Conservation (phyloP, 1,284 basidiomycete species). For the Sparassis latifolia region DNA sequence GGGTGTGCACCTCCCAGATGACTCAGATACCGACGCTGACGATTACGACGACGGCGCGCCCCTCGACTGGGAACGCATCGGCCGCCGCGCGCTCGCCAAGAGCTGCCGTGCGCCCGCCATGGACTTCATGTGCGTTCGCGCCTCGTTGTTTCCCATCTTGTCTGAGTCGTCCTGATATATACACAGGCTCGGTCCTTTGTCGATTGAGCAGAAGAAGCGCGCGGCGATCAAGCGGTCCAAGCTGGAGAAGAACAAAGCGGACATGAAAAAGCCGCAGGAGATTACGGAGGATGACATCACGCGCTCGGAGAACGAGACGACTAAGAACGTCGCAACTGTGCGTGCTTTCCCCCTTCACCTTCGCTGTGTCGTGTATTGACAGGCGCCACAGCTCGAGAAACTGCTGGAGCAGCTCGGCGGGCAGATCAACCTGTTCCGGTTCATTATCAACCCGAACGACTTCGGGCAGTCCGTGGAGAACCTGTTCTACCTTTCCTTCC, state of each 20-base stretch:
- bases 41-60: constrained; percentile 34
- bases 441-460: constrained; percentile 82
- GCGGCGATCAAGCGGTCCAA: constrained; percentile 51
- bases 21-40: constrained; percentile 25
- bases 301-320: constrained; percentile 75
- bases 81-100: constrained; percentile 65
- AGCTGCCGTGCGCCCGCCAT: constrained; percentile 68
- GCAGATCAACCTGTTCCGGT: constrained; percentile 71
- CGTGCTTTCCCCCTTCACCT: constrained; percentile 13
- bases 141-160: background rate
- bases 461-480: constrained; percentile 93
- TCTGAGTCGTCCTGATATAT: background rate
- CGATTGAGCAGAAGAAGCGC: constrained; percentile 71
- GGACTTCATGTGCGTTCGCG: constrained; percentile 66
- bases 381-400: constrained; percentile 41
- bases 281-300: constrained; percentile 72
- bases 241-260: constrained; percentile 67
- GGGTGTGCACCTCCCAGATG: constrained; percentile 21
- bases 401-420: constrained; percentile 42
- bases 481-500: constrained; percentile 87
- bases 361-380: background rate
- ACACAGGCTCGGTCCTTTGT: constrained; percentile 70
- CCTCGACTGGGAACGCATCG: constrained; percentile 71
- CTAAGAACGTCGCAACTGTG: constrained; percentile 68
- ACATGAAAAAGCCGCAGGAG: constrained; percentile 65